Evolutionary conservation across 2,329 filamentous ascomycete genomes (phyloP).

Genomic region (Scortechinia acanthostroma): DNA sequence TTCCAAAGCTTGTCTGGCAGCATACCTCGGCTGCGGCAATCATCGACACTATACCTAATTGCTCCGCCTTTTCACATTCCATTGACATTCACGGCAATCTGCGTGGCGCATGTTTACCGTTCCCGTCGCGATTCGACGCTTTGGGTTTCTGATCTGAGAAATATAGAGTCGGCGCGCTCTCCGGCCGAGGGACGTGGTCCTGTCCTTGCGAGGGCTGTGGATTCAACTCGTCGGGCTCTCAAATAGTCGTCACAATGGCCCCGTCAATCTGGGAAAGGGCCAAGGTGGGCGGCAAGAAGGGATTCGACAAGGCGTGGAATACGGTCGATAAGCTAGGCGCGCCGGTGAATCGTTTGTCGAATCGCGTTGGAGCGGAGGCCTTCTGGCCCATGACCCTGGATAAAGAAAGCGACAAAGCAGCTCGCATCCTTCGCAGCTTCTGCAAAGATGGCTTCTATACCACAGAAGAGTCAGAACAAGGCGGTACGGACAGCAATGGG

Average conservation of each 20-base stretch:
- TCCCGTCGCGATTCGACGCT: not conserved
- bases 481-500: conserved; percentile 9
- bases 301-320: conserved; percentile 57
- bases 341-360: conserved; percentile 62
- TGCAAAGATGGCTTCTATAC: conserved; percentile 70
- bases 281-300: conserved; percentile 35
- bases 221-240: too few species aligned
- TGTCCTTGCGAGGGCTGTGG: too few species aligned
- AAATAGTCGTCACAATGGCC: too few species aligned
- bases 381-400: conserved; percentile 72
- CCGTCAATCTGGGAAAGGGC: not conserved
- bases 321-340: conserved; percentile 57
- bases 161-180: too few species aligned
- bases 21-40: too few species aligned
- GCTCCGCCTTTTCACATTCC: too few species aligned
- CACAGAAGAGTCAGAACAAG: conserved; percentile 32
- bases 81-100: too few species aligned
- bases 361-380: conserved; percentile 64
- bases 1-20: too few species aligned
- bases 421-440: conserved; percentile 67
- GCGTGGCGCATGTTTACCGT: not conserved
- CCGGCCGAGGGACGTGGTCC: too few species aligned
- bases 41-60: too few species aligned
- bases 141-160: too few species aligned
- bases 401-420: conserved; percentile 70